These are phyloP conservation scores for Conoideocrella luteorostrata DNA, from an alignment of 2,329 filamentous ascomycete genomes.

Conservation along the genomic window DNA sequence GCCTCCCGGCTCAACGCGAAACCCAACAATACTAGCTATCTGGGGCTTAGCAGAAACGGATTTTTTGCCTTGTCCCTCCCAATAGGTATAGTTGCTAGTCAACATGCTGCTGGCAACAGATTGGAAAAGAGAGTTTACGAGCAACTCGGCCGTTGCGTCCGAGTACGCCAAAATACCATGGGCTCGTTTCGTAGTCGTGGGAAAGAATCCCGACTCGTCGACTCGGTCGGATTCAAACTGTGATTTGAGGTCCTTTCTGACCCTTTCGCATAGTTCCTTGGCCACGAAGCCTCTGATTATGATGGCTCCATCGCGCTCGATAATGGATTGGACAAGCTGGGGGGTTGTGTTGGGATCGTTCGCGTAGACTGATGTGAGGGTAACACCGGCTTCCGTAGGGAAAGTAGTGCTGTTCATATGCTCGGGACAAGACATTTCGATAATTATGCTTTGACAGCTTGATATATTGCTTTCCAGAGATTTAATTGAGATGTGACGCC, in stretches of 20 bases:
- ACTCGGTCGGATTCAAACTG: conserved; percentile 28
- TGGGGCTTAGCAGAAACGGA: conserved; percentile 29
- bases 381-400: conserved; percentile 17
- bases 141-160: conserved; percentile 30
- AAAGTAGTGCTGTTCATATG: conserved; percentile 10
- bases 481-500: too few species aligned
- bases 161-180: conserved; percentile 31
- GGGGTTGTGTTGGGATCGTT: conserved; percentile 15
- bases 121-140: conserved; percentile 28
- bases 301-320: conserved; percentile 28
- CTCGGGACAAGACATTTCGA: conserved; percentile 8
- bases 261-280: conserved; percentile 23
- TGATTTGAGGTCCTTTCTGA: conserved; percentile 30
- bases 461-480: not conserved
- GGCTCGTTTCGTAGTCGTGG: conserved; percentile 31
- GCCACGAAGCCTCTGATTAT: conserved; percentile 30
- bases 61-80: conserved; percentile 25
- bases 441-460: not conserved
- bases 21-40: conserved; percentile 29
- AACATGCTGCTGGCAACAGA: conserved; percentile 26
- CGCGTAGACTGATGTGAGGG: conserved; percentile 14
- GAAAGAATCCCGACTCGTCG: conserved; percentile 34
- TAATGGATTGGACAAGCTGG: conserved; percentile 14
- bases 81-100: conserved; percentile 29
- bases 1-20: conserved; percentile 32